These are phyloP conservation scores for Candida rishiriensis DNA, from an alignment of 805 yeast genomes.

Conservation along the genomic window DNA sequence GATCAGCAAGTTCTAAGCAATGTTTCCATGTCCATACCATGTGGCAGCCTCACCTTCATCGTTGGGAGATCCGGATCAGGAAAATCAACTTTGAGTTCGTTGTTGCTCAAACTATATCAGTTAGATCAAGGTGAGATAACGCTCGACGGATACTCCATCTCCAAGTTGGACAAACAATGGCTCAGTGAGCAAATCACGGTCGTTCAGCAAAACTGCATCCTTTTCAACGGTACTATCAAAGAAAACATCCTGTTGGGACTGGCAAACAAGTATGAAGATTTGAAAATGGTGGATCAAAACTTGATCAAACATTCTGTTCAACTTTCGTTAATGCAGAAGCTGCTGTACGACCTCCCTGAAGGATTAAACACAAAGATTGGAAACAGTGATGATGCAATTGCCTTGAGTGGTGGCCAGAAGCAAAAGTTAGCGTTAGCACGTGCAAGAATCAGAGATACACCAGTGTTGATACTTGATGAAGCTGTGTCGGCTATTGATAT, in stretches of 20 bases:
- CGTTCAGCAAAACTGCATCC: slow-evolving; percentile 64
- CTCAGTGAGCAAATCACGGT: slow-evolving; percentile 59
- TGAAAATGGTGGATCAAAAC: slow-evolving; percentile 20
- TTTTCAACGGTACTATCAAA: slow-evolving; percentile 59
- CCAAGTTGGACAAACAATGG: slow-evolving; percentile 43
- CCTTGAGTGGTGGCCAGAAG: slow-evolving; percentile 86
- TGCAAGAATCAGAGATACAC: slow-evolving; percentile 68
- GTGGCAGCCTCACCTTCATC: slow-evolving; percentile 51
- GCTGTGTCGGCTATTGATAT: slow-evolving; percentile 77
- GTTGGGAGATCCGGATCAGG: slow-evolving; percentile 94
- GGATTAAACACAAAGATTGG: slow-evolving; percentile 55
- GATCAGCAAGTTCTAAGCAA: slow-evolving; percentile 42
- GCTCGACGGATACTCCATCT: slow-evolving; percentile 50
- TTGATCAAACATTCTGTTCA: slow-evolving; percentile 41
- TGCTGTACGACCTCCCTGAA: slow-evolving; percentile 44
- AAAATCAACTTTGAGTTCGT: slow-evolving; percentile 71
- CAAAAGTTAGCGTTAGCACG: slow-evolving; percentile 84
- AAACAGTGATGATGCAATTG: slow-evolving; percentile 31
- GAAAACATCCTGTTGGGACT: slow-evolving; percentile 49
- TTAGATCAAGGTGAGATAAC: slow-evolving; percentile 52
- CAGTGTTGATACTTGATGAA: slow-evolving; percentile 81
- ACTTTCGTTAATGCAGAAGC: slow-evolving; percentile 47
- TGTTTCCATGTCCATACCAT: slow-evolving; percentile 41
- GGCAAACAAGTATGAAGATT: slow-evolving; percentile 1
- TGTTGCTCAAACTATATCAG: slow-evolving; percentile 58